These are phyloP conservation scores for Cenchrus fungigraminus DNA, from an alignment of 176 grass and related monocot genomes.

Conservation along the genomic window DNA sequence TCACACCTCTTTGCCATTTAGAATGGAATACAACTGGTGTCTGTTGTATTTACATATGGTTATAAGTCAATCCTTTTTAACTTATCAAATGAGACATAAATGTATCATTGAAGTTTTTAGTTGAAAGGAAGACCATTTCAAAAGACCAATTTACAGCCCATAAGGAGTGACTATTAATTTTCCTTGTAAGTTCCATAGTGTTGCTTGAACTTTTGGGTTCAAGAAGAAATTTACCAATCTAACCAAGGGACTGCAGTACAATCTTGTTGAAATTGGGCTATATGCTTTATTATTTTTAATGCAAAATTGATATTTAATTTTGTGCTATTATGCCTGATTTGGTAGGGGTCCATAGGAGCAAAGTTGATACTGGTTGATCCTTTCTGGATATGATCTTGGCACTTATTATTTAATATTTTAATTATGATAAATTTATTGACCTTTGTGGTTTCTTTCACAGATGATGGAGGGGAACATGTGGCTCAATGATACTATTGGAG, in stretches of 20 bases:
- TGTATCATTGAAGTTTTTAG: background rate
- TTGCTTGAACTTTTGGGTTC: background rate
- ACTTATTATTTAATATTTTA: constrained; percentile 22
- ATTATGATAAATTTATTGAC: constrained; percentile 19
- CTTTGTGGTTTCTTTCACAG: constrained; percentile 50
- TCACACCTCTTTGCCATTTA: background rate
- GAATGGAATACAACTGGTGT: background rate
- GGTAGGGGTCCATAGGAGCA: background rate
- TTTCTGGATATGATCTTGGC: constrained; percentile 9
- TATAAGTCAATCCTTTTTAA: background rate
- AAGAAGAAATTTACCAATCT: constrained; percentile 2
- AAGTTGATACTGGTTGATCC: background rate
- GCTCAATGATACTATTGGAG: constrained; percentile 92
- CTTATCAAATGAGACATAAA: background rate
- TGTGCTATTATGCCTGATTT: constrained; percentile 9
- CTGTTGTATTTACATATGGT: constrained; percentile 6
- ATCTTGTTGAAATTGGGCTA: background rate
- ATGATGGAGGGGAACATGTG: constrained; percentile 98
- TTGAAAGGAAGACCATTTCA: background rate
- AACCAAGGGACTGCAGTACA: background rate
- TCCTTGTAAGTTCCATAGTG: background rate
- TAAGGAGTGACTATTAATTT: background rate
- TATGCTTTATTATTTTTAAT: background rate
- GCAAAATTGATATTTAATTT: constrained; percentile 8
- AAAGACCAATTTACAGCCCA: background rate